Percentiles rank a stretch among this genome's conserved stretches.
Conservation (phyloP, 495 filamentous ascomycete genomes). For the Lindgomyces ingoldianus region DNA sequence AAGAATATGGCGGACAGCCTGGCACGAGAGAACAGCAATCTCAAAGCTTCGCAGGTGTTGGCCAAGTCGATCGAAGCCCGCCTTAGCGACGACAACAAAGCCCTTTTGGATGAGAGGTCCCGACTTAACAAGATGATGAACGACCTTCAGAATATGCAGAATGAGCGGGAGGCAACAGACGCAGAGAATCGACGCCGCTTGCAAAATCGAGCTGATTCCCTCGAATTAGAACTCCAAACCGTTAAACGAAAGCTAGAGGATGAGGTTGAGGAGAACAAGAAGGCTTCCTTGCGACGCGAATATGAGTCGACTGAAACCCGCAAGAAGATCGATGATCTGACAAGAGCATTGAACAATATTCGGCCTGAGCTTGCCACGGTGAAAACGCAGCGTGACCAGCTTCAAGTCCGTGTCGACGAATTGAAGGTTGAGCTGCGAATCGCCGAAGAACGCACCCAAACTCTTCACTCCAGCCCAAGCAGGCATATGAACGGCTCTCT, state of each 20-base stretch:
- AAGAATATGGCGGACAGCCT: constrained; percentile 80
- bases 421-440: constrained; percentile 81
- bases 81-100: constrained; percentile 80
- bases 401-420: constrained; percentile 85
- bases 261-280: constrained; percentile 79
- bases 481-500: constrained; percentile 52
- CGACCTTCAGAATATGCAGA: constrained; percentile 80
- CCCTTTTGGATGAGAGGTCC: constrained; percentile 75
- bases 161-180: constrained; percentile 85
- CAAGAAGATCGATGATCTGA: constrained; percentile 86
- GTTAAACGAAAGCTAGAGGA: constrained; percentile 83
- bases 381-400: constrained; percentile 83
- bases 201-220: constrained; percentile 69
- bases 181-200: constrained; percentile 76
- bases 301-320: constrained; percentile 83
- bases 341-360: constrained; percentile 69
- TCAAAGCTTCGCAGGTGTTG: constrained; percentile 87
- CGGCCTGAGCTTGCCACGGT: constrained; percentile 80
- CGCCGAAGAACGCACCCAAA: constrained; percentile 79
- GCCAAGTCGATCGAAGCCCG: constrained; percentile 90
- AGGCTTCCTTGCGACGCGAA: constrained; percentile 75
- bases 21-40: constrained; percentile 85
- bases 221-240: constrained; percentile 74
- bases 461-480: constrained; percentile 73
- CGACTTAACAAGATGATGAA: constrained; percentile 77